phyloP scores from a whole-genome alignment of 2,329 filamentous ascomycete species.

The Microsporum audouinii region DNA sequence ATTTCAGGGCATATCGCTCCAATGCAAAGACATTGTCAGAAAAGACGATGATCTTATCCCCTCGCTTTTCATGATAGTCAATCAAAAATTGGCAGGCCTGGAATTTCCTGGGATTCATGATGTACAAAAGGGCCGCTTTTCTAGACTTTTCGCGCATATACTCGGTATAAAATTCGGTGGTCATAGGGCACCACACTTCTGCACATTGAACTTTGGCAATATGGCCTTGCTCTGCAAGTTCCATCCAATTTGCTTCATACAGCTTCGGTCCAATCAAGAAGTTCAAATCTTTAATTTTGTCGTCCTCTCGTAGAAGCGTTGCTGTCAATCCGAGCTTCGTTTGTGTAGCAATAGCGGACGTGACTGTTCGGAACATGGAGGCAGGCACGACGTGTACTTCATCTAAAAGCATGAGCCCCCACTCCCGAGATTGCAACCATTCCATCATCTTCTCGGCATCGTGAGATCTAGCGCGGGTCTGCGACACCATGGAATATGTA shows the following conservation, averaged over 20 bases:
- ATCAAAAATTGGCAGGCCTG: slow-evolving; percentile 98
- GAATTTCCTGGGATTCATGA: slow-evolving; percentile 96
- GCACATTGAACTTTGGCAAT: slow-evolving; percentile 96
- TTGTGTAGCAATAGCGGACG: slow-evolving; percentile 83
- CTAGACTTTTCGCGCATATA: slow-evolving; percentile 64
- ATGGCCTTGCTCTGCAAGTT: slow-evolving; percentile 89
- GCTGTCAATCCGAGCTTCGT: slow-evolving; percentile 91
- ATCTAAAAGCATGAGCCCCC: slow-evolving; percentile 93
- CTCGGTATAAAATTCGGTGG: slow-evolving; percentile 92
- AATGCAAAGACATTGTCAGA: slow-evolving; percentile 95
- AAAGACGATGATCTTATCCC: slow-evolving; percentile 97
- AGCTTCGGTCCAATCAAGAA: slow-evolving; percentile 95
- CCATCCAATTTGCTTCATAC: slow-evolving; percentile 99
- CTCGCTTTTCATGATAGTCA: slow-evolving; percentile 86
- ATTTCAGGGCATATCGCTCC: slow-evolving; percentile 68
- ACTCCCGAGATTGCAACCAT: slow-evolving; percentile 78
- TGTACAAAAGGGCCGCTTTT: slow-evolving; percentile 63
- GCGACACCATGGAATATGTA: slow-evolving; percentile 98
- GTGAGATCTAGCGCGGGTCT: slow-evolving; percentile 73
- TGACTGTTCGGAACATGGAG: slow-evolving; percentile 91
- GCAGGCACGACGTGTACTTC: slow-evolving; percentile 97
- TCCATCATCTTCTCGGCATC: slow-evolving; percentile 97
- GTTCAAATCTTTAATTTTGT: slow-evolving; percentile 96
- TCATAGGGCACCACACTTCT: slow-evolving; percentile 99
- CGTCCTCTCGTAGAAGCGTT: slow-evolving; percentile 86